Base-by-base conservation (phyloP, 179 eudicot genomes). In the Amaranthus tricolor region DNA sequence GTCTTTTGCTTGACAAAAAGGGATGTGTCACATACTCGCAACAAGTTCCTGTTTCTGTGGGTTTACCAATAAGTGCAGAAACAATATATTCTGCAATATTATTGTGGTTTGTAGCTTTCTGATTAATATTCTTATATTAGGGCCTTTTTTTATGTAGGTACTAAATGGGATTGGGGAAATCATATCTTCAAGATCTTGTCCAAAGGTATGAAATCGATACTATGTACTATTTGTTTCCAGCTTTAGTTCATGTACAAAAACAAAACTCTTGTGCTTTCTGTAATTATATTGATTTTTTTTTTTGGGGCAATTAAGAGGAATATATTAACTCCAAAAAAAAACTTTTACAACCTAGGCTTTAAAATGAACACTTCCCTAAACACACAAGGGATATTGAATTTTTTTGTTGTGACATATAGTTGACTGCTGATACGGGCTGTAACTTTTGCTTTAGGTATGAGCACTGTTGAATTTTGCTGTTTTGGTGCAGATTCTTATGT, bases 81-180 rank as follows among this genome's bases (percentile, higher is more conserved):
- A 31, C 40, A 31, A 31, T 24, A 15, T 17, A 1, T 10, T 5
- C 3, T 17, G 9, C 9, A 49, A 6, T 19, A 13, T 7, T 66
- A 9, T 68, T 51, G 6, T 17, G 12, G 10, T 53, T 6, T 31
- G 17, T 48, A 58, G 62, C 10, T 61, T 74, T 52, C 54, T 67
- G 31, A 72, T 58, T 7, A 66, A 10, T 44, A 45, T 40, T 68
- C 66, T n/a, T 65, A 61, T 11, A 50, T 63, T 21, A 58, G 21
- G 61, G 21, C 9, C 10, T 45, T 78, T 48, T 51, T 73, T 71
- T 77, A 70, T 82, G 54, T 74, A 93, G 98, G 99, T 95, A 55
- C 79, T 95, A 72, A 92, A 70, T 78, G 98, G 95, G 78, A 82
- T 89, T 45, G 99, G 99, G 76, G 99, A 95, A 78, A 87, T 82